phyloP scores from a whole-genome alignment of 352 stramenopile species.

The Peronosclerospora sorghi region DNA sequence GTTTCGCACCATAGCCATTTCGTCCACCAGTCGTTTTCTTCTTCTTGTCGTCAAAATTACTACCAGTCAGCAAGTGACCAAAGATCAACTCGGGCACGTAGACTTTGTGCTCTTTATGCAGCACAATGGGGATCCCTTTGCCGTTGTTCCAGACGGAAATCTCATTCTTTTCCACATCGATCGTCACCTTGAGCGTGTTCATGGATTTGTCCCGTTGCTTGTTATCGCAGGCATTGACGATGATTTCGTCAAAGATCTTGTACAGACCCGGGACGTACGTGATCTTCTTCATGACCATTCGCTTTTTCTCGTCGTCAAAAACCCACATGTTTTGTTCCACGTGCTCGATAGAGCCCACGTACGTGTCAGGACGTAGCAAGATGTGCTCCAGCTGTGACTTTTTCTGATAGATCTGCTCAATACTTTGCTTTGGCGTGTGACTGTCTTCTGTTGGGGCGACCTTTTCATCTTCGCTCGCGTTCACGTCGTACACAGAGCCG shows the following conservation, averaged over 20 bases:
- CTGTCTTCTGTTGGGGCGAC: constrained; percentile 1
- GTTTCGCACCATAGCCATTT: constrained; percentile 97
- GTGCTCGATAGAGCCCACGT: constrained; percentile 93
- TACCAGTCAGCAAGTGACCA: constrained; percentile 94
- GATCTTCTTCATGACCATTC: constrained; percentile 90
- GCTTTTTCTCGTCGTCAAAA: constrained; percentile 82
- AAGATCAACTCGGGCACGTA: constrained; percentile 98
- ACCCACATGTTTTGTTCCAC: constrained; percentile 89
- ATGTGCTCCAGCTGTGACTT: constrained; percentile 98
- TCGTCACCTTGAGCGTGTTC: constrained; percentile 90
- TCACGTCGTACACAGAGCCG: constrained; percentile 14
- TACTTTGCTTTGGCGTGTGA: constrained; percentile 40
- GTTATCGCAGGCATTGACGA: constrained; percentile 99
- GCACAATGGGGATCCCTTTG: constrained; percentile 93
- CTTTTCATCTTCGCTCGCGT: constrained; percentile 27
- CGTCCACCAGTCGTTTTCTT: constrained; percentile 91
- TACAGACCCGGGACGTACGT: constrained; percentile 93
- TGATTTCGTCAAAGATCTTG: constrained; percentile 99
- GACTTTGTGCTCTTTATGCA: constrained; percentile 95
- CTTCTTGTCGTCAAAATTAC: constrained; percentile 97
- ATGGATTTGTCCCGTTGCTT: constrained; percentile 98
- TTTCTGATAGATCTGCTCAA: constrained; percentile 95
- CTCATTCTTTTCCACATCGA: constrained; percentile 84
- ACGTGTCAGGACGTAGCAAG: constrained; percentile 94
- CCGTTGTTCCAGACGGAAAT: constrained; percentile 98